Conservation (phyloP, 176 grass and related monocot genomes). For the Cenchrus americanus region DNA sequence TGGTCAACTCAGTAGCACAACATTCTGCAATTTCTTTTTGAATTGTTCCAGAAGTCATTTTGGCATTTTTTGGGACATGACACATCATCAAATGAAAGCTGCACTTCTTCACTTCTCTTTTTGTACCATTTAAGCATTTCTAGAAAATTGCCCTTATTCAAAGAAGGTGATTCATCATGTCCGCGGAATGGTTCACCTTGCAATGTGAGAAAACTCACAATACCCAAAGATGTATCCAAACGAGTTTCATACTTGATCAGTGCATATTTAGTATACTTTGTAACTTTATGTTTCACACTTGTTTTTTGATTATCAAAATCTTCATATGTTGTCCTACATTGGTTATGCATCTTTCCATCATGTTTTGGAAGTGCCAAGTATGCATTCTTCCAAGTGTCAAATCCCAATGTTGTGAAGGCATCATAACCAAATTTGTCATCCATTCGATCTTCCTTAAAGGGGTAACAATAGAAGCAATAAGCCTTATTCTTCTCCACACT, state of each 20-base stretch:
- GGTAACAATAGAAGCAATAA: neutral
- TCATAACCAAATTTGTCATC: constrained; percentile 1
- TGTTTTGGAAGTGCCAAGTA: neutral
- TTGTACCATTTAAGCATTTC: neutral
- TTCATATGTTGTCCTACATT: neutral
- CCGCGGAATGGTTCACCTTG: neutral
- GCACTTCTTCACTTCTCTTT: neutral
- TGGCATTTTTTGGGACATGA: neutral
- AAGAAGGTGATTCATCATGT: neutral
- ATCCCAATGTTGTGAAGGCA: neutral
- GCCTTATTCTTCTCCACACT: neutral
- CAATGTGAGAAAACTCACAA: neutral
- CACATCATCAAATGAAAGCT: neutral
- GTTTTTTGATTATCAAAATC: neutral
- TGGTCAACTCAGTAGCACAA: neutral
- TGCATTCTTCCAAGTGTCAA: neutral
- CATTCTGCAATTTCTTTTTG: neutral
- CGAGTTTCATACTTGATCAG: neutral
- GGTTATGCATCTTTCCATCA: neutral
- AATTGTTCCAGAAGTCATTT: neutral
- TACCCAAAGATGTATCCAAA: neutral
- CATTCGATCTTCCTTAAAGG: neutral
- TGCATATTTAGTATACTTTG: neutral
- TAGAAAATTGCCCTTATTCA: neutral
- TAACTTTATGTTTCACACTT: neutral